phyloP scores from a whole-genome alignment of 2,329 filamentous ascomycete genomes.

The Penicillium olsonii region DNA sequence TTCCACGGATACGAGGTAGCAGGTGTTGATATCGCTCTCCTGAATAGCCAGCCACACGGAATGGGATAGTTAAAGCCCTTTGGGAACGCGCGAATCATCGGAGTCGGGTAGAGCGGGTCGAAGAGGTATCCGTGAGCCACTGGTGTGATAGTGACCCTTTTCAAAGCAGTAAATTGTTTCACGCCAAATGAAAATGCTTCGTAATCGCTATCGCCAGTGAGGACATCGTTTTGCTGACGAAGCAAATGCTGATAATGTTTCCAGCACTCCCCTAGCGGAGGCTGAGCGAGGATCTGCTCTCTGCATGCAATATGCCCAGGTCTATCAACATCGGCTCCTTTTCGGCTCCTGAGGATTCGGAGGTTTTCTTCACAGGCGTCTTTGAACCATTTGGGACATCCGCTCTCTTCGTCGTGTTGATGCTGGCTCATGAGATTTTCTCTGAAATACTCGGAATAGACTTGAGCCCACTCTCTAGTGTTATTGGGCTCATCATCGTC shows the following conservation, averaged over 20 bases:
- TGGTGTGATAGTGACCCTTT: constrained; percentile 42
- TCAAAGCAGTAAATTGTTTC: constrained; percentile 33
- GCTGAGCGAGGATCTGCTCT: constrained; percentile 7
- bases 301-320: constrained; percentile 4
- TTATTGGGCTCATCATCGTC: constrained; percentile 2
- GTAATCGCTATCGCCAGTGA: constrained; percentile 32
- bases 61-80: constrained; percentile 44
- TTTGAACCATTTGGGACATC: constrained; percentile 10
- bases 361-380: constrained; percentile 11
- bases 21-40: constrained; percentile 31
- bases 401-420: not conserved
- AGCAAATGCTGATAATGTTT: constrained; percentile 38
- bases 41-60: constrained; percentile 39
- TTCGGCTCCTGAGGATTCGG: not conserved
- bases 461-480: not conserved
- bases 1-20: not conserved
- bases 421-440: not conserved
- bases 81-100: constrained; percentile 46
- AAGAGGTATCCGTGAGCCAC: constrained; percentile 41
- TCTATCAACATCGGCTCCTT: constrained; percentile 1
- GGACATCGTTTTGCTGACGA: constrained; percentile 21
- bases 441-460: not conserved
- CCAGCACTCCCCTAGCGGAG: constrained; percentile 31
- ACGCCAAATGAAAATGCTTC: constrained; percentile 38
- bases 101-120: constrained; percentile 44